Evolutionary conservation across 495 filamentous ascomycete genomes (phyloP), one percentile per base, ranked within the genome.

Genomic region (Saxispiralis lemnorum): DNA sequence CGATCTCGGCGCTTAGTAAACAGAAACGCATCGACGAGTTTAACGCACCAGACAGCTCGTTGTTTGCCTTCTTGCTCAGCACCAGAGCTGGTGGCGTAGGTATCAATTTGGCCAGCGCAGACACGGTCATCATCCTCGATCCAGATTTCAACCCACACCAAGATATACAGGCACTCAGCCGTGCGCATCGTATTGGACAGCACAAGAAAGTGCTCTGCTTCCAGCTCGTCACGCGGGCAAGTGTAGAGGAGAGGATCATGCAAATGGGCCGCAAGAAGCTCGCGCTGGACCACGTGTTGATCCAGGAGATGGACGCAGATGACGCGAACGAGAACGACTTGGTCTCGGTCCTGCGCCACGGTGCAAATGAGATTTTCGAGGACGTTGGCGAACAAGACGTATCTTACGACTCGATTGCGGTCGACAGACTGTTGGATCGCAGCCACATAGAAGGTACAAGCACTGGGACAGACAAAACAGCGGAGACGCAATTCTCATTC

Each of bases 141-240:
- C 92, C 89, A 0, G 89, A 99, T 54, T 96, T 93, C 65, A 99
- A 99, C 51, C 89, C 89, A 0, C 89, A 96, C 52, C 89, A 96
- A 58, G 89, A 99, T 55, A 83, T 96, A 48, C 89, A 99, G 60
- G 89, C 89, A 0, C 63, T 96, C 5, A 93, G 85, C 7, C 78
- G 89, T 47, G 92, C 88, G 17, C 89, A 99, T 59, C 76, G 89
- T 24, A 95, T 99, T 43, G 89, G 89, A 0, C 89, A 99, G 58
- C 79, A 82, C 55, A 88, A 93, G 51, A 93, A 89, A 48, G 89
- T 99, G 4, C 67, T 96, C 6, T 87, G 92, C 37, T 93, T 94
- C 56, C 86, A 96, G 55, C 62, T 99, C 0, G 83, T 92, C 63
- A 95, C 88, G 2, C 77, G 87, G 11, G 73, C 78, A 15, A 85